Base-by-base conservation (phyloP, 495 filamentous ascomycete genomes). In the Aspergillus kassunensis region DNA sequence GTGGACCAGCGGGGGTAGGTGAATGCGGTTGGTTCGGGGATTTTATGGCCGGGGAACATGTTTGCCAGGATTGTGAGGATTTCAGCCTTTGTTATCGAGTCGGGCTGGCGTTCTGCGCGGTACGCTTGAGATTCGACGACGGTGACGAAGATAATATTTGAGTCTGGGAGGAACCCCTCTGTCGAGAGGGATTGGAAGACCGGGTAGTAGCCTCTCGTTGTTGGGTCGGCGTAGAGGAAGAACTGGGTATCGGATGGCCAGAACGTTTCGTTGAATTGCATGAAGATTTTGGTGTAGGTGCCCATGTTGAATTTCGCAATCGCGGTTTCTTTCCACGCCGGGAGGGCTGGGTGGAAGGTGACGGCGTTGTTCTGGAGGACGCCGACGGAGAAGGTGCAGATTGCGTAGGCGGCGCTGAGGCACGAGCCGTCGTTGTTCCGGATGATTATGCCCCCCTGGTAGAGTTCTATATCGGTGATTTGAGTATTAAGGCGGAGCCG, bases 211-310 rank as follows among this genome's bases (percentile, higher is more conserved):
- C 87, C 87, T 16, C 87, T 76, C 24, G 66, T 68, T 11, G 65
- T 69, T 0, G 83, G 77, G 44, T 80, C 78, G 10, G 87, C 86
- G 60, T 90, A 90, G 11, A 91, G 78, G 60, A 85, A 81, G 68
- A 80, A 89, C 59, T 90, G 78, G 3, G 80, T 83, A 19, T 82
- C 71, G 6, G 58, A 59, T 40, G 85, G 79, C 87, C 87, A 91
- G 68, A 88, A 91, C 6, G 81, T 80, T 30, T 83, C 67, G 50
- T 80, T 75, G 64, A 89, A 91, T 49, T 87, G 85, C 11, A 89
- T 65, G 73, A 90, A 90, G 55, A 90, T 83, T 59, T 89, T 90
- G 49, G 84, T 90, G 71, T 89, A 91, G 1, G 83, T 89, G 20
- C 80, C 85, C 80, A 91, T 87, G 52, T 76, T 74, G 64, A 87